Evolutionary conservation across 73 alveolate species (phyloP), one percentile per base, ranked within the genome.

Genomic region (Effrenium voratum): DNA sequence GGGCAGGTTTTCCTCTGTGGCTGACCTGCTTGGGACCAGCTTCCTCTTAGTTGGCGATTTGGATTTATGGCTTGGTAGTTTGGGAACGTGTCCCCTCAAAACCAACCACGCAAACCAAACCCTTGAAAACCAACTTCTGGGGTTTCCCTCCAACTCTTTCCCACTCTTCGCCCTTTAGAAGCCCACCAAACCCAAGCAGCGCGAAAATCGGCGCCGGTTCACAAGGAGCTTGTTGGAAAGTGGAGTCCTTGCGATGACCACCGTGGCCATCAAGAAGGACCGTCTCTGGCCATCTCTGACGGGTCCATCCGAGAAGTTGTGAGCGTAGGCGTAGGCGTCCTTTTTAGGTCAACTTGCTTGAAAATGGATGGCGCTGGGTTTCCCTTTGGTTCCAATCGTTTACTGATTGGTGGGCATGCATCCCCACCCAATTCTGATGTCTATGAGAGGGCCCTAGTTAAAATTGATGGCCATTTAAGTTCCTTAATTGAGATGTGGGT

Each of bases 241-340:
- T 30, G 94, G 94, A n/a, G 59, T 86, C 50, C 63, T 38, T 50
- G 94, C 94, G 59, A 57, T 57, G 44, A 86, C 52, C 63, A 86
- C 94, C 45, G 94, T 86, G 36, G 73, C 83, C 94, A 86, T 59
- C 94, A 60, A 43, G 94, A 86, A 86, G 94, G 94, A 38, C 49
- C 13, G 32, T 5, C 63, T 12, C 8, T 52, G 63, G 63, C 26
- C 19, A 12, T 52, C 63, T 52, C 26, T 52, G 26, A 52, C 19
- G 63, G 63, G 63, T 12, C 26, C 19, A 52, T 8, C 63, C n/a
- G n/a, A n/a, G n/a, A n/a, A n/a, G n/a, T n/a, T n/a, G n/a, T n/a
- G n/a, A n/a, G n/a, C n/a, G n/a, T n/a, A n/a, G n/a, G n/a, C n/a
- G n/a, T n/a, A n/a, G n/a, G n/a, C n/a, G 26, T 28, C 68, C 68